Base-by-base conservation (phyloP, 2,329 filamentous ascomycete species). In the Escovopsis sp. region DNA sequence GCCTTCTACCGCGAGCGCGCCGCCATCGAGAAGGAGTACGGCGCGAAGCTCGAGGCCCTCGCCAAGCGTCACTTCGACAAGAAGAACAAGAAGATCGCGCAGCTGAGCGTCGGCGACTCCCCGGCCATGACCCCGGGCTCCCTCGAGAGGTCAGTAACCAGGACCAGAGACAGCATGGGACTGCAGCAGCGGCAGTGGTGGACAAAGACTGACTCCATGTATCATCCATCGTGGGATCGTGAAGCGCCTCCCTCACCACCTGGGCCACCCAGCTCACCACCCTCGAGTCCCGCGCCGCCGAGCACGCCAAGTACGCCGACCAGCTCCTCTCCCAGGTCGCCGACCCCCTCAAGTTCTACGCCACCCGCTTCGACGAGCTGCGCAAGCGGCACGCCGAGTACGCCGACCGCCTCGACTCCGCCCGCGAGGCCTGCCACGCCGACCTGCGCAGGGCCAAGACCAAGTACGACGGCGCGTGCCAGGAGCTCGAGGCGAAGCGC, bases 41-140 rank as follows among this genome's bases (percentile, higher is more conserved):
- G 84, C 49, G 71, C 79, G 43, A 96, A 88, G 60, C 75, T 98
- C 44, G 81, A 74, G 47, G 76, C 76, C 3, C 66, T 98, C 34
- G 90, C 88, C 37, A 93, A 90, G 65, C 94, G 90, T 57, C 96
- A 94, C 64, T 90, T 85, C 53, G 92, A 98, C 51, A 92, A 92
- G 66, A 98, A 96, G 66, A 76, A 83, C 32, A 86, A 79, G 60
- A 94, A 90, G 63, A 79, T 80, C 30, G 80, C 85, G 46, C 79
- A 70, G 49, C 59, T 98, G 48, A 94, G 87, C 54, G 90, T 96
- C 35, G 90, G 90, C 50, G 90, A 98, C 50, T 90, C 78, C 17
- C 90, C 90, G 27, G 74, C 76, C 39, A 80, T 96, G 68, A 96
- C 90, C 3, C 90, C 90, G 1, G 90, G 92, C 2, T 96, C 88